phyloP scores from a whole-genome alignment of 148 eudicot genomes.

The Cornus controversa region DNA sequence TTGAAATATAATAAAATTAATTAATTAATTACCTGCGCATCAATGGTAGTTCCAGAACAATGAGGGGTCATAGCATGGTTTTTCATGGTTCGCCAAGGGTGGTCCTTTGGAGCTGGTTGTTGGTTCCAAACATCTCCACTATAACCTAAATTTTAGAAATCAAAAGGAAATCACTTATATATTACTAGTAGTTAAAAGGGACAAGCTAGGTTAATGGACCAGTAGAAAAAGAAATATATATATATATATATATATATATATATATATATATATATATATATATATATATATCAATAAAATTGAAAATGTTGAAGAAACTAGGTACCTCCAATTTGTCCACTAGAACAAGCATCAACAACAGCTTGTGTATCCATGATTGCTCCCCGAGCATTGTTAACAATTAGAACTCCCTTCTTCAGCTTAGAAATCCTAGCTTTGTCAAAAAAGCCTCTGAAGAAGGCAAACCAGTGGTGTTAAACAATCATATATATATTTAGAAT shows the following conservation, averaged over 20 bases:
- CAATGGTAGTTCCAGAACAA: conserved; percentile 92
- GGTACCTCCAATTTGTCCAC: conserved; percentile 95
- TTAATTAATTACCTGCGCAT: conserved; percentile 65
- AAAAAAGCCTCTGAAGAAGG: conserved; percentile 65
- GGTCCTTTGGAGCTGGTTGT: conserved; percentile 98
- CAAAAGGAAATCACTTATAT: not conserved
- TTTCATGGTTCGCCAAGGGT: conserved; percentile 97
- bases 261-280: too few species aligned
- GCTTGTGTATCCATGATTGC: conserved; percentile 98
- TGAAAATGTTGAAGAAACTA: not conserved
- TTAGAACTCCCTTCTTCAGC: conserved; percentile 89
- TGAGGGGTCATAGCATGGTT: conserved; percentile 99
- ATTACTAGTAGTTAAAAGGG: too few species aligned
- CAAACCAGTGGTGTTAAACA: too few species aligned
- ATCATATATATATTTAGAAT: too few species aligned
- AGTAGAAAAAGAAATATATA: too few species aligned
- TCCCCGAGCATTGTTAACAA: conserved; percentile 95
- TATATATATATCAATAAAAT: too few species aligned
- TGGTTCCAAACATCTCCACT: conserved; percentile 98
- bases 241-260: too few species aligned
- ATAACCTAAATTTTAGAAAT: conserved; percentile 70
- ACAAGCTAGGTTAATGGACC: too few species aligned
- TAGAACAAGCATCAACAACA: conserved; percentile 83
- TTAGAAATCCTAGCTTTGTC: conserved; percentile 77
- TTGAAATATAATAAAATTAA: not conserved